phyloP scores from a whole-genome alignment of 2,329 filamentous ascomycete species.

The Aureobasidium sp. region DNA sequence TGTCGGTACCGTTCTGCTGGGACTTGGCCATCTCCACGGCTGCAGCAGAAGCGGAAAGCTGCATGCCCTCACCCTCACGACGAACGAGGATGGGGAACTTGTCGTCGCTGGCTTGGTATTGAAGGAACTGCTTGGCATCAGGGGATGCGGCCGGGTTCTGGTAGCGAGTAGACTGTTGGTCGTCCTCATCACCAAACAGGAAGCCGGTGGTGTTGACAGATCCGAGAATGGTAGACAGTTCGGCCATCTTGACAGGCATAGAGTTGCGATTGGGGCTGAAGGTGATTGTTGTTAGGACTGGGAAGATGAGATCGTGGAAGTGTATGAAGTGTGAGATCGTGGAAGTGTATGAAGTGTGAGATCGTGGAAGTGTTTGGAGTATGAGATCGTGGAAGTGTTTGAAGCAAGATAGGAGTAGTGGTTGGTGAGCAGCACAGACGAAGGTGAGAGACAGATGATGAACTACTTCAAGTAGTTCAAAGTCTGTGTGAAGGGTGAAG shows the following conservation, averaged over 20 bases:
- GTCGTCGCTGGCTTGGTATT: conserved; percentile 68
- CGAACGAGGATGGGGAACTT: conserved; percentile 78
- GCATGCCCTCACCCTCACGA: conserved; percentile 47
- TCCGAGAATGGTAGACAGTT: conserved; percentile 52
- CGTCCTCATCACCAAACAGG: conserved; percentile 67
- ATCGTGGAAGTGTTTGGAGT: too few relatives aligned
- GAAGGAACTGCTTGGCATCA: conserved; percentile 60
- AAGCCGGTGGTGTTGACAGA: conserved; percentile 80
- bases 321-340: background rate
- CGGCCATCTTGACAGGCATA: conserved; percentile 62
- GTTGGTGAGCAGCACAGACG: background rate
- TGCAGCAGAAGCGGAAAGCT: conserved; percentile 74
- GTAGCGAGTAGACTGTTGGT: conserved; percentile 40
- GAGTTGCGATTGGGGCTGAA: conserved; percentile 79
- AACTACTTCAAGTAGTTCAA: background rate
- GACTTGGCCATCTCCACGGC: conserved; percentile 63
- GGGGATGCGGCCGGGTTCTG: conserved; percentile 43
- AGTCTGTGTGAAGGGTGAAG: background rate
- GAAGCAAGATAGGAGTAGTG: background rate
- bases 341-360: background rate
- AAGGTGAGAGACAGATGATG: background rate
- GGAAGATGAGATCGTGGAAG: background rate
- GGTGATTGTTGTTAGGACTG: conserved; percentile 10
- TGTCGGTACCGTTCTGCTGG: conserved; percentile 19
- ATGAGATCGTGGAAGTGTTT: background rate